A percentile compares a stretch with the other conserved stretches of the same genome.
These are phyloP conservation scores for Metarhizium album DNA, from an alignment of 2,329 filamentous ascomycete species.

Conservation along the genomic window DNA sequence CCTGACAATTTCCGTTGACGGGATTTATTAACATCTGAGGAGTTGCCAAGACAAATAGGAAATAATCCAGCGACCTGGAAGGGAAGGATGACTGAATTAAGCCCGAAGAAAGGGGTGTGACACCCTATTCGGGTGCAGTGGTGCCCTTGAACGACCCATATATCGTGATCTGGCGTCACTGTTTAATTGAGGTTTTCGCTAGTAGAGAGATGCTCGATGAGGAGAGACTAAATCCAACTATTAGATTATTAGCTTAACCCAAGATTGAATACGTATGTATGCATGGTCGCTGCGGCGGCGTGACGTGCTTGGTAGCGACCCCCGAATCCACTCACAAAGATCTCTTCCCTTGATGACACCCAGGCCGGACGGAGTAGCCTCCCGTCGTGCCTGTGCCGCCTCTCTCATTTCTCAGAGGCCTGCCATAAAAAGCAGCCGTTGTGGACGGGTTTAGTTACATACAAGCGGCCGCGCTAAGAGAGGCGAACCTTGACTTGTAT, in stretches of 20 bases:
- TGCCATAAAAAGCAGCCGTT: background rate
- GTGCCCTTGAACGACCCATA: background rate
- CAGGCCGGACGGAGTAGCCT: background rate
- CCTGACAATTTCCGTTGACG: background rate
- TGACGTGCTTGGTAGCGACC: too few relatives aligned
- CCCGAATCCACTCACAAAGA: background rate
- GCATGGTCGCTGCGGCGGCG: too few relatives aligned
- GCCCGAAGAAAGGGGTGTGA: background rate
- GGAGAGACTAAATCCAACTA: background rate
- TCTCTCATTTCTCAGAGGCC: background rate
- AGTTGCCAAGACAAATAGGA: background rate
- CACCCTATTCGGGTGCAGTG: background rate
- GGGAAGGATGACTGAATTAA: background rate
- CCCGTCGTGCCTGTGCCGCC: background rate
- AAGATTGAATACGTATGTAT: background rate
- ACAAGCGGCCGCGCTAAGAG: background rate
- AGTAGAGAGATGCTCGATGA: background rate
- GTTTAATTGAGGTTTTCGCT: slow-evolving; percentile 5
- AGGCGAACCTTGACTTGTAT: background rate
- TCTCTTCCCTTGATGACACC: background rate
- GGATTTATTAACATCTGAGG: background rate
- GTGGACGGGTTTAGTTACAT: background rate
- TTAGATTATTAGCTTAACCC: background rate
- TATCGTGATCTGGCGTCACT: background rate
- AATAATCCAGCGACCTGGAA: background rate